Percentiles rank a stretch among this genome's conserved stretches.
These are phyloP conservation scores for Combretum micranthum DNA, from an alignment of 345 rosid species.

Conservation along the genomic window DNA sequence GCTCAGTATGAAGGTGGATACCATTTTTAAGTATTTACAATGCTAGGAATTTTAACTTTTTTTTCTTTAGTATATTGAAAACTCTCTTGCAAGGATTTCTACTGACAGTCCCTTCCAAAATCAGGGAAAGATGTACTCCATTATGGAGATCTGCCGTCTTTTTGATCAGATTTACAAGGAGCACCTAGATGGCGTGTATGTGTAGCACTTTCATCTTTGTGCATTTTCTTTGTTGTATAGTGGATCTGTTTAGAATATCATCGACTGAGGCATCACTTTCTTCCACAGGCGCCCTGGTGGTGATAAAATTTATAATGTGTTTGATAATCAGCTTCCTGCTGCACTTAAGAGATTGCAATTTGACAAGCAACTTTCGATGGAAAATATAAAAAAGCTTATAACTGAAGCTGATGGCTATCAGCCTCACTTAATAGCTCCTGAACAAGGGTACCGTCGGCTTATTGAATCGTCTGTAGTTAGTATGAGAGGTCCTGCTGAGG, in stretches of 20 bases:
- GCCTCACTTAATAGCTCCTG: conserved; percentile 99
- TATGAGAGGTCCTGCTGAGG: conserved; percentile 98
- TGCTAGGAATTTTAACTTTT: too few relatives aligned
- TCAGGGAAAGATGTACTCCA: conserved; percentile 94
- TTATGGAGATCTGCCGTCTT: conserved; percentile 97
- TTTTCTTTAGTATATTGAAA: too few relatives aligned
- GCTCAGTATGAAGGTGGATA: too few relatives aligned
- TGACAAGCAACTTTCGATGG: conserved; percentile 98
- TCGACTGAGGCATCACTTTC: not conserved
- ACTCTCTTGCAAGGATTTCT: conserved; percentile 7
- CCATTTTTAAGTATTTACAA: too few relatives aligned
- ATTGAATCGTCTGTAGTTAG: conserved; percentile 83
- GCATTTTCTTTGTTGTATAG: too few relatives aligned
- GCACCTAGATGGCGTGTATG: conserved; percentile 97
- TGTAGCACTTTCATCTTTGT: conserved; percentile 7
- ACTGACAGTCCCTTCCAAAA: conserved; percentile 14
- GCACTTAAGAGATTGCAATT: conserved; percentile 97
- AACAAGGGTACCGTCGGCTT: conserved; percentile 98
- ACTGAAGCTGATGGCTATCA: conserved; percentile 99
- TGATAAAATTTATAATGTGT: conserved; percentile 85
- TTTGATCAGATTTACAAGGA: conserved; percentile 92
- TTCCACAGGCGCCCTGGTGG: conserved; percentile 90
- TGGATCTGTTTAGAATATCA: too few relatives aligned
- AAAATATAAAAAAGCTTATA: conserved; percentile 88
- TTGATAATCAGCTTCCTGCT: conserved; percentile 98